Conservation (phyloP, 306 rosid genomes). For the Cyamopsis tetragonoloba region DNA sequence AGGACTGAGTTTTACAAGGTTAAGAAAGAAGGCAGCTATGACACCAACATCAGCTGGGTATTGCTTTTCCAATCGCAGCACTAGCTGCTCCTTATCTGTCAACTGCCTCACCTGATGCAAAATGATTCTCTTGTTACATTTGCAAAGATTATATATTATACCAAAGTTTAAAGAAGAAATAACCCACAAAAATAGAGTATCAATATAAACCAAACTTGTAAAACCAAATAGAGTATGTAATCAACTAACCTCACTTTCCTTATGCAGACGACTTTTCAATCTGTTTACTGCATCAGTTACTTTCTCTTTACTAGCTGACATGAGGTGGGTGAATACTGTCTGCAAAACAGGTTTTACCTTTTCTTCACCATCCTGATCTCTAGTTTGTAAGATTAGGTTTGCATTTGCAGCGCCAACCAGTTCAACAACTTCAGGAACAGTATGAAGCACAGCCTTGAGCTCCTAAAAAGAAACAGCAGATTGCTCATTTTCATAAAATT, state of each 20-base stretch:
- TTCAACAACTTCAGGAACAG: constrained; percentile 73
- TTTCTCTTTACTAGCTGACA: constrained; percentile 64
- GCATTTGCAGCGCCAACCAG: constrained; percentile 62
- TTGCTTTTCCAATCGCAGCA: constrained; percentile 72
- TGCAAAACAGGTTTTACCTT: constrained; percentile 53
- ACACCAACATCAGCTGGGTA: constrained; percentile 86
- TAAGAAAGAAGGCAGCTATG: constrained; percentile 84
- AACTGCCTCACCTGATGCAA: constrained; percentile 66
- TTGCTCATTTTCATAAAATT: constrained; percentile 4
- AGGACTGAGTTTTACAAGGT: constrained; percentile 76
- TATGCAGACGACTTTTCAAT: constrained; percentile 56
- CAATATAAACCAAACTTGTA: not conserved
- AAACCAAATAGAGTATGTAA: not conserved
- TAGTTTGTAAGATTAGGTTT: constrained; percentile 39
- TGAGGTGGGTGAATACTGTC: constrained; percentile 65
- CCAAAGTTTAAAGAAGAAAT: not conserved
- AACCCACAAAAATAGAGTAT: not conserved
- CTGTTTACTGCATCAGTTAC: constrained; percentile 48
- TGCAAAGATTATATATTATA: not conserved
- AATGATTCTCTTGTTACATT: not conserved
- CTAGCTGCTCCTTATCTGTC: constrained; percentile 75
- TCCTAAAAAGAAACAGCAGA: constrained; percentile 52
- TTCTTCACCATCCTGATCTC: constrained; percentile 50
- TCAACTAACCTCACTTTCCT: constrained; percentile 63
- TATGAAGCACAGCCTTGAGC: constrained; percentile 63